Base-by-base conservation (phyloP, 805 yeast genomes). In the Candida boleticola region DNA sequence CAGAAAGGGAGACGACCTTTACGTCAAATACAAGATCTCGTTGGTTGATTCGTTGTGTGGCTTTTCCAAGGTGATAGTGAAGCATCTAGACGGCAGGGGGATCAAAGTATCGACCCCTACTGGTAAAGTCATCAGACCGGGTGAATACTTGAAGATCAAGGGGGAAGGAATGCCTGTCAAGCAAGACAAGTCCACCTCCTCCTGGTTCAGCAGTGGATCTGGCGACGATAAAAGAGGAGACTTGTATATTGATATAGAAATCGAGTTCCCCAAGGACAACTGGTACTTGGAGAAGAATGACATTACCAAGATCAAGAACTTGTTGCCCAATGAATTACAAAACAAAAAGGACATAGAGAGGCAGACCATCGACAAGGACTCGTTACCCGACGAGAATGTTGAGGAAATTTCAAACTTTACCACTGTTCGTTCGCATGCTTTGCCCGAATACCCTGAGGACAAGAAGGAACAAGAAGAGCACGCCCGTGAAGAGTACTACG, bases 31-130 rank as follows among this genome's bases (percentile, higher is more conserved):
- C 30, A 68, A 67, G 5, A 77, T 92, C 30, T 71, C 95, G 2
- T 67, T 92, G 39, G 79, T 79, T 11, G 98, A 92, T 50, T 83
- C 97, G 0, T 68, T 92, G n/a, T 77, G 88, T 45, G 98, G 98
- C 2, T 84, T 90, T 53, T 68, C 82, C 21, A 74, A 77, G 39
- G 74, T 77, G 10, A 68, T 89, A 2, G 65, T 85, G 7, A 77
- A 77, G 49, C 93, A 88, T 48, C 71, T 90, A 42, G 98, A 93
- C 61, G 90, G 84, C 14, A 78, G 97, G 47, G 77, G 80, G 29
- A 61, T 89, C 11, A 75, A 75, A 40, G 58, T 90, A 11, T 67
- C 79, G 0, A 76, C 83, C 0, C 89, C 90, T 1, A 66, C 74
- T 3, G 97, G 97, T 1, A 84, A 83, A 60, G 96, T 92, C 4